phyloP scores from a whole-genome alignment of 2,329 filamentous ascomycete species.

The Diplocarpon mali region DNA sequence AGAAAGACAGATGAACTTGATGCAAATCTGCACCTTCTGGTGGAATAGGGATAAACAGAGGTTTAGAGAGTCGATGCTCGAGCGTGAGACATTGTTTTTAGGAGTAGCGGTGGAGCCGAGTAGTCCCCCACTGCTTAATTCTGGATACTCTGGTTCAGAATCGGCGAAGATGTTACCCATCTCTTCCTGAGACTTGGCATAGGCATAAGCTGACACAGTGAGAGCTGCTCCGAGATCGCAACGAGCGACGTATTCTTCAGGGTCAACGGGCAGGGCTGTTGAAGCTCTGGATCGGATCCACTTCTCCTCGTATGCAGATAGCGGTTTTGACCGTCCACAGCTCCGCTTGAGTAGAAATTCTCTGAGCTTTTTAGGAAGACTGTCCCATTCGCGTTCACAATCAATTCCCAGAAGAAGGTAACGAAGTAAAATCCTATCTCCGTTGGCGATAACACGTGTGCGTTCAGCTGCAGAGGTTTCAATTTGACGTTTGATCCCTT shows the following conservation, averaged over 20 bases:
- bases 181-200: conserved; percentile 2
- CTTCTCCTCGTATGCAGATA: not conserved
- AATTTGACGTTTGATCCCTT: conserved; percentile 16
- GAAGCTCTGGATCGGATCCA: conserved; percentile 17
- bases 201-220: conserved; percentile 1
- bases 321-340: not conserved
- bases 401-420: conserved; percentile 1
- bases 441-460: not conserved
- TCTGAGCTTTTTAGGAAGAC: not conserved
- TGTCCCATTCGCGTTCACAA: conserved; percentile 1
- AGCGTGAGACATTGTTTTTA: not conserved
- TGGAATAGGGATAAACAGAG: conserved; percentile 23
- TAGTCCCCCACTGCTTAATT: conserved; percentile 4
- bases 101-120: not conserved
- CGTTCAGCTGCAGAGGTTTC: conserved; percentile 3
- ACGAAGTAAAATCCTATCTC: not conserved
- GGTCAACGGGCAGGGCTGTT: not conserved
- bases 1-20: conserved; percentile 34
- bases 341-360: not conserved
- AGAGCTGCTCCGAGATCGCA: conserved; percentile 16
- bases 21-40: conserved; percentile 30
- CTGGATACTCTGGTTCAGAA: not conserved
- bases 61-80: conserved; percentile 3
- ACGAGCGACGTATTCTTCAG: conserved; percentile 11
- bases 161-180: not conserved